Base-by-base conservation (phyloP, 2,329 filamentous ascomycete species). In the Fusarium sp. region DNA sequence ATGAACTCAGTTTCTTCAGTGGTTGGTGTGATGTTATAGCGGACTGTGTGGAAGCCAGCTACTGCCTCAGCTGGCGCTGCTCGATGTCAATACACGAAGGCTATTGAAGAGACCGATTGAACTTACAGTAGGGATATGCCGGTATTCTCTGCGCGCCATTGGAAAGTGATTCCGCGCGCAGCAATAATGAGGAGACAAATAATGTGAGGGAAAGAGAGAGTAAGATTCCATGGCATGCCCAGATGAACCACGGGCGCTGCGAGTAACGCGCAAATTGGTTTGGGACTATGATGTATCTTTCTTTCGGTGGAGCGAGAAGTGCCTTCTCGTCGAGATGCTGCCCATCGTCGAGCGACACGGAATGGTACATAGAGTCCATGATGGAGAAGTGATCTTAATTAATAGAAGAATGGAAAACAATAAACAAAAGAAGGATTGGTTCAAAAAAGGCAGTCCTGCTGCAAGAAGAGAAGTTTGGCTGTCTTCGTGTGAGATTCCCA, bases 11-110 rank as follows among this genome's bases (percentile, higher is more conserved):
- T 83, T 18, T 63, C 71, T 48, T 83, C 80, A 47, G 82, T 79
- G n/a, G 83, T 77, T 0, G 83, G 81, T 16, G 82, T 82, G 12
- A 85, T 73, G 55, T 86, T 85, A 71, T 84, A 88, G 46, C 84
- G 82, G 11, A 84, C 78, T 6, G 79, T 83, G 67, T 86, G 79
- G 71, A 87, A 87, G 65, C 82, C 78, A 9, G 87, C 82, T 1
- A 82, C 80, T 25, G 80, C 77, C 3, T 81, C 81, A 44, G 84
- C 84, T 8, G 85, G 84, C 40, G 84, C 85, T 87, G 0, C 13
- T 1, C 0, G 3, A 7, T 2, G n/a, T 73, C 8, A 72, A 46
- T 16, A 4, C 3, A 9, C 5, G 2, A 8, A 13, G 2, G 1
- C 1, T 1, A 10, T 1, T 6, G 6, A 0, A 18, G 12, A 29